Base-by-base conservation (phyloP, 2,329 filamentous ascomycete species). In the Cercospora canescens region DNA sequence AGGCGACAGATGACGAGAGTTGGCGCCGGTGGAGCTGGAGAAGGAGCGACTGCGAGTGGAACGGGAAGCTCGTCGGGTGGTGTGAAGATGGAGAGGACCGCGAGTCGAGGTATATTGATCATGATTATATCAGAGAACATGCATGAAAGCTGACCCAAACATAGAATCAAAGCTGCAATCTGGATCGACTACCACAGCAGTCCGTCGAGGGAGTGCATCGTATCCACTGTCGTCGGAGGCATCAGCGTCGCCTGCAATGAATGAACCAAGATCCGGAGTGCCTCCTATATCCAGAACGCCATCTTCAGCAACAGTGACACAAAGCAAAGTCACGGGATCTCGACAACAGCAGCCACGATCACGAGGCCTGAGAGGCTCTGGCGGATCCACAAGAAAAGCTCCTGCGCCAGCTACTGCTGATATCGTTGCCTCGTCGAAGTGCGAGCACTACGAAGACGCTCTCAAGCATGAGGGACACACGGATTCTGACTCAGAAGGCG, bases 1-100 rank as follows among this genome's bases (percentile, higher is more conserved):
- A 88, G 92, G 71, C 93, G 91, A 21, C 93, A 97, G 80, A 93
- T 98, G 83, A 88, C 91, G 68, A 95, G 90, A 76, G 66, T 70
- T 26, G 59, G 62, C n/a, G 68, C 63, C 32, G 58, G 26, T 12
- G 62, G 54, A n/a, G 61, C 48, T 37, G 69, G 66, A 18, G 66
- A 70, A 35, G 68, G 62, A 21, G 64, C 52, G 16, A 62, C 88
- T 89, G 50, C 88, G 86, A 62, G 69, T 63, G 69, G 60, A 12
- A 63, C 63, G 34, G 68, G 61, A 12, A 67, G 66, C 35, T 71
- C 74, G 74, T 71, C 77, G 69, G 78, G 79, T 37, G 78, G 79
- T n/a, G 67, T 79, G 39, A 81, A 76, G 55, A 85, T 86, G 82
- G 84, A 82, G 66, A 81, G 85, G 41, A 81, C 81, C 55, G 81